Conservation (phyloP, 2,329 filamentous ascomycete species). For the Ilyonectria sp. region DNA sequence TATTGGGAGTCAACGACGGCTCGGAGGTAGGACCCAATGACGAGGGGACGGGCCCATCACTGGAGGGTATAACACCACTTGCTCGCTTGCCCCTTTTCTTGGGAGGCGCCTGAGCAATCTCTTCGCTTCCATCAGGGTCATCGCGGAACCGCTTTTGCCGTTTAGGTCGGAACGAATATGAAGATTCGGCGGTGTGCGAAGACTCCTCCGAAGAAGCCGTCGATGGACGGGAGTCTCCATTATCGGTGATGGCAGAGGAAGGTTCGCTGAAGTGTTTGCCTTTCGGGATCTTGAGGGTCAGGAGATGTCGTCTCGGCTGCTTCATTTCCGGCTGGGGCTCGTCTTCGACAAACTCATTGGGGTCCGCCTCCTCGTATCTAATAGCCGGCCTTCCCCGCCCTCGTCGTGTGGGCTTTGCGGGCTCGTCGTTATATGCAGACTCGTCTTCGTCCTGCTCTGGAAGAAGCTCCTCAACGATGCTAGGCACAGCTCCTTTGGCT, state of each 20-base stretch:
- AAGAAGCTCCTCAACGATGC: slow-evolving; percentile 45
- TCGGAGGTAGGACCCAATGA: slow-evolving; percentile 42
- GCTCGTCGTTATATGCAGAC: slow-evolving; percentile 34
- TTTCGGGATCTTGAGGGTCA: slow-evolving; percentile 59
- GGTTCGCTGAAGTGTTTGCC: slow-evolving; percentile 58
- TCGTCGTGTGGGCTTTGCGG: slow-evolving; percentile 45
- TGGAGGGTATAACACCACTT: slow-evolving; percentile 29
- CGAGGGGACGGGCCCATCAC: slow-evolving; percentile 34
- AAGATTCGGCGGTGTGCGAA: slow-evolving; percentile 64
- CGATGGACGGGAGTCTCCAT: slow-evolving; percentile 65
- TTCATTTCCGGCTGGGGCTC: slow-evolving; percentile 47
- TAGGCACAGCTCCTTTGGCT: slow-evolving; percentile 43
- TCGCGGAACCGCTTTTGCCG: slow-evolving; percentile 69
- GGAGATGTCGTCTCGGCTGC: slow-evolving; percentile 50
- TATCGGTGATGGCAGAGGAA: slow-evolving; percentile 55
- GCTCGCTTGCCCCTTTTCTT: slow-evolving; percentile 57
- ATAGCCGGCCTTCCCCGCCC: slow-evolving; percentile 45
- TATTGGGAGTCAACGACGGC: slow-evolving; percentile 35
- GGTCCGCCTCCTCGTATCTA: slow-evolving; percentile 49
- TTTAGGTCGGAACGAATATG: slow-evolving; percentile 69
- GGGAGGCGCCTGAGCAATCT: slow-evolving; percentile 53
- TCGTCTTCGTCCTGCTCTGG: slow-evolving; percentile 41
- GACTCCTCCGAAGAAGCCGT: slow-evolving; percentile 69
- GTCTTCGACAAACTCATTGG: slow-evolving; percentile 49
- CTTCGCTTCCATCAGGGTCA: slow-evolving; percentile 61